Base-by-base conservation (phyloP, 148 eudicot genomes). In the Silene latifolia region DNA sequence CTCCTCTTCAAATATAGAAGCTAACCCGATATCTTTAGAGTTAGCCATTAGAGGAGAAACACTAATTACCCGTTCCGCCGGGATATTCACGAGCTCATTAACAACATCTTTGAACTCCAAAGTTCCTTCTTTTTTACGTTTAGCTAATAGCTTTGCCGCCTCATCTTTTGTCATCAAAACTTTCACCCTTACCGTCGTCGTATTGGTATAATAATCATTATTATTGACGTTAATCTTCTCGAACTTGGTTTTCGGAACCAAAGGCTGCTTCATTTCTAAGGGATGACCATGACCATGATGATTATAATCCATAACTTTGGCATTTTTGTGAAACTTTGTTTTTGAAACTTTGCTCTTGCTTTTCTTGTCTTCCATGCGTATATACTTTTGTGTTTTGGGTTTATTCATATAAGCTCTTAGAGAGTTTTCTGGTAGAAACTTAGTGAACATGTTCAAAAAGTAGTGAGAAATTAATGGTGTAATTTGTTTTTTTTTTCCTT, bases 121-220 rank as follows among this genome's bases (percentile, higher is more conserved):
- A 32, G 54, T 74, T 1, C 88, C 85, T 51, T 80, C 72, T 20
- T 77, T 82, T 72, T 73, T 86, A 71, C 86, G 78, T 74, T 86
- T 83, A 0, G 79, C 82, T 42, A 88, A 56, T 11, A 88, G 9
- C 76, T 71, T 73, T 1, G 76, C 77, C 13, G 89, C 91, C 60
- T 88, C 89, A 69, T 80, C 82, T 65, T 83, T 86, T 6, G 88
- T 88, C 85, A 88, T 81, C 80, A 86, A 61, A 27, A 86, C 66
- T 48, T 85, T 88, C 23, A 88, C 87, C 70, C 67, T 81, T 8
- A 76, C 11, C 21, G 66, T 75, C 42, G 3, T 72, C 11, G 35
- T n/a, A 54, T 4, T 6, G 24, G 20, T 53, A 13, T 27, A 39
- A 8, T 21, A 29, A 48, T 58, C 5, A 6, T 18, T 42, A n/a